Conservation (phyloP, 805 yeast genomes). For the Teunomyces aglyptinius region DNA sequence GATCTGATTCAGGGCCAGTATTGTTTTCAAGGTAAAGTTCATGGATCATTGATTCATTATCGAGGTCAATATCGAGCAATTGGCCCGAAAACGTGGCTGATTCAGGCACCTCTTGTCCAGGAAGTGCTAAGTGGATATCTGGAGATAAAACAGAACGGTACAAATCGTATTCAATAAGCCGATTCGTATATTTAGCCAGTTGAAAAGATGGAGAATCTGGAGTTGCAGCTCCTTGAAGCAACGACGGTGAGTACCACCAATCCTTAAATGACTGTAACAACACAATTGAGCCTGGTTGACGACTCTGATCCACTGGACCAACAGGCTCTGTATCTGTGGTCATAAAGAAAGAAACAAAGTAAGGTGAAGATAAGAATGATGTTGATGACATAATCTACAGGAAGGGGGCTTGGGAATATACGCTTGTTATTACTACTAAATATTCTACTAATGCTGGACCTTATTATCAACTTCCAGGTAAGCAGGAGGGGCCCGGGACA, state of each 20-base stretch:
- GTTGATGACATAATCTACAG: not conserved
- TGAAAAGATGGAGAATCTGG: slow-evolving; percentile 2
- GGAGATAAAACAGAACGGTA: slow-evolving; percentile 31
- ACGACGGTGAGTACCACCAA: slow-evolving; percentile 36
- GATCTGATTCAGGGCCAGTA: slow-evolving; percentile 9
- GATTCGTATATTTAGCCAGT: slow-evolving; percentile 24
- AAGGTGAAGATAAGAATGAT: no score
- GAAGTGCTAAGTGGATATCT: slow-evolving; percentile 19
- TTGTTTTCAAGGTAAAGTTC: slow-evolving; percentile 33
- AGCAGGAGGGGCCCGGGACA: slow-evolving; percentile 26
- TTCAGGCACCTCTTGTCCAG: slow-evolving; percentile 1
- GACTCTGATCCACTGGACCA: no score
- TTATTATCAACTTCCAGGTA: slow-evolving; percentile 27
- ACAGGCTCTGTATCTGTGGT: no score
- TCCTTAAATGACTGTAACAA: slow-evolving; percentile 28
- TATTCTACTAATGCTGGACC: slow-evolving; percentile 6
- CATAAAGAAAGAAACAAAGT: no score
- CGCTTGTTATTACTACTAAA: not conserved
- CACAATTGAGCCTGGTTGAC: slow-evolving; percentile 19
- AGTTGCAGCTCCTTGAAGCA: slow-evolving; percentile 16
- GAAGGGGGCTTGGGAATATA: not conserved
- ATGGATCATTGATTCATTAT: slow-evolving; percentile 30
- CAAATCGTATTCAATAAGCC: slow-evolving; percentile 32
- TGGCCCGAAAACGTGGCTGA: slow-evolving; percentile 13
- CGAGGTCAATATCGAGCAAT: slow-evolving; percentile 30